Evolutionary conservation across 2,329 filamentous ascomycete genomes (phyloP).

Genomic region (Xylaria sp.): DNA sequence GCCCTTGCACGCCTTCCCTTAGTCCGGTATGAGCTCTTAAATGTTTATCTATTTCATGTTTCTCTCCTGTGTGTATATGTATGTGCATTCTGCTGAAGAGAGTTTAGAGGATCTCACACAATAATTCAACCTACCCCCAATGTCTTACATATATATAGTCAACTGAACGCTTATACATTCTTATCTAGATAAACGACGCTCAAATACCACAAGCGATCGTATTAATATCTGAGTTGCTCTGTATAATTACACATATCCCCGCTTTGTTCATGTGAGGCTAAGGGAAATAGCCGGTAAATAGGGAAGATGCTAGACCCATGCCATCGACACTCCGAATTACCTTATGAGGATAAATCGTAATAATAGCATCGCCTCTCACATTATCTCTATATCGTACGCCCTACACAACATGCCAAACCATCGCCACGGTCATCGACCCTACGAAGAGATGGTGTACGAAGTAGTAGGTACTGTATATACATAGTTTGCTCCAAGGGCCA

Average conservation of each 20-base stretch:
- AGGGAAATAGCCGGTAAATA: slow-evolving; percentile 42
- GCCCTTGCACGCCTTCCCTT: slow-evolving; percentile 15
- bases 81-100: neutral
- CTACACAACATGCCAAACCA: neutral
- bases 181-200: neutral
- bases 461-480: neutral
- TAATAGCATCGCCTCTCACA: neutral
- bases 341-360: slow-evolving; percentile 36
- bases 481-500: slow-evolving; percentile 18
- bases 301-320: slow-evolving; percentile 25
- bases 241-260: neutral
- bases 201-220: neutral
- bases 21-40: neutral
- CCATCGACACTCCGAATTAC: slow-evolving; percentile 42
- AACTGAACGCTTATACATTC: neutral
- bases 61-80: neutral
- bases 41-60: neutral
- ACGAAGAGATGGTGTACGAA: neutral
- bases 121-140: neutral
- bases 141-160: neutral
- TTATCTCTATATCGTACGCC: neutral
- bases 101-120: neutral
- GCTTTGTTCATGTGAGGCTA: neutral
- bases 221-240: neutral
- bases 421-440: neutral